phyloP scores from a whole-genome alignment of 371 early-diverging fungal genomes.

The Smittium mucronatum region DNA sequence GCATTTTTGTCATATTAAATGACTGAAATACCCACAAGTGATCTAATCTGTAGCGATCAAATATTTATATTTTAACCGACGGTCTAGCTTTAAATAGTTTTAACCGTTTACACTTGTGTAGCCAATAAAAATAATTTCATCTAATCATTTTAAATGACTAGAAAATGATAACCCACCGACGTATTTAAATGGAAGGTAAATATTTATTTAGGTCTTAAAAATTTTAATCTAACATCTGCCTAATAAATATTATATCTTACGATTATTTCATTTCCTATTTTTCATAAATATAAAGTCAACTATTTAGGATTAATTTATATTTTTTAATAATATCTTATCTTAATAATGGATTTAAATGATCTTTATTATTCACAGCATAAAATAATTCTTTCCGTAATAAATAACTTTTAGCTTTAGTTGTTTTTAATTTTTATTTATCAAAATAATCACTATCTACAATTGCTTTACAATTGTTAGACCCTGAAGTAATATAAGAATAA shows the following conservation, averaged over 20 bases:
- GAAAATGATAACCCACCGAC: no score
- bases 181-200: no score
- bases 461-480: conserved; percentile 17
- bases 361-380: conserved; percentile 13
- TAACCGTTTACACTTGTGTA: conserved; percentile 32
- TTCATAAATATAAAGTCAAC: no score
- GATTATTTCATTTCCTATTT: no score
- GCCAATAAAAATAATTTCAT: no score
- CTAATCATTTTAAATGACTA: no score
- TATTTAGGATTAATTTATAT: no score
- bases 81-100: conserved; percentile 29
- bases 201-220: no score
- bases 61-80: conserved; percentile 30
- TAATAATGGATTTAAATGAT: conserved; percentile 17
- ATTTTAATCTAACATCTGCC: no score
- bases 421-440: conserved; percentile 15
- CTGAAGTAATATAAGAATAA: conserved; percentile 10
- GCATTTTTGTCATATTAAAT: conserved; percentile 20
- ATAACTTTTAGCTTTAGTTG: conserved; percentile 16
- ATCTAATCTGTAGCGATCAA: conserved; percentile 40
- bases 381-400: conserved; percentile 13
- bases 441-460: conserved; percentile 16
- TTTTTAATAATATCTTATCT: no score
- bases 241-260: no score
- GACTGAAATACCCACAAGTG: conserved; percentile 38